phyloP scores from a whole-genome alignment of 2,329 filamentous ascomycete genomes.

The Uncinocarpus reesii region DNA sequence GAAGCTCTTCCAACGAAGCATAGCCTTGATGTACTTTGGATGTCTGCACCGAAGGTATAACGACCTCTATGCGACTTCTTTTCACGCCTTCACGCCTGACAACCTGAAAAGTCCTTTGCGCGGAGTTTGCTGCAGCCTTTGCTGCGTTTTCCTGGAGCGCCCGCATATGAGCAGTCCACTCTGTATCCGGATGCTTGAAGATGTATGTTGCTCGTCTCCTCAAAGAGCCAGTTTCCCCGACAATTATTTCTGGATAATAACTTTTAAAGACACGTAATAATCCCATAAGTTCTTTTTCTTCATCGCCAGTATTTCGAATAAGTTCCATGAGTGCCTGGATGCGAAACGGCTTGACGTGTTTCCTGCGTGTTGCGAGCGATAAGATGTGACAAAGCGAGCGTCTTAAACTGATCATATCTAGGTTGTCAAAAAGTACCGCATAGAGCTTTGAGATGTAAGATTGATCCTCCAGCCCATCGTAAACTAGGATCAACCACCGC shows the following conservation, averaged over 20 bases:
- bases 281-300: conserved; percentile 63
- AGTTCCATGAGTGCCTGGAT: conserved; percentile 60
- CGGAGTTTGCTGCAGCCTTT: conserved; percentile 27
- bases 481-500: conserved; percentile 67
- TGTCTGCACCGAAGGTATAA: conserved; percentile 62
- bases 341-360: conserved; percentile 72
- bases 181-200: conserved; percentile 57
- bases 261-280: conserved; percentile 77
- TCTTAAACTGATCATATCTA: conserved; percentile 70
- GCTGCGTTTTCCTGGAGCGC: conserved; percentile 52
- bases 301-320: conserved; percentile 44
- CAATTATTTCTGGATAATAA: conserved; percentile 80
- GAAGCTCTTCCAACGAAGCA: conserved; percentile 61
- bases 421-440: conserved; percentile 64
- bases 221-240: conserved; percentile 52
- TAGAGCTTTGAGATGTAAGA: conserved; percentile 59
- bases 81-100: conserved; percentile 44
- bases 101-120: conserved; percentile 53
- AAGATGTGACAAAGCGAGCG: conserved; percentile 63
- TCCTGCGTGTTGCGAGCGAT: conserved; percentile 66
- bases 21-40: conserved; percentile 55
- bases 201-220: conserved; percentile 27
- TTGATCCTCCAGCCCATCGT: conserved; percentile 58
- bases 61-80: conserved; percentile 40
- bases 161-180: conserved; percentile 61